Base-by-base conservation (phyloP, 257 asterid genomes). In the Petunia secreta region DNA sequence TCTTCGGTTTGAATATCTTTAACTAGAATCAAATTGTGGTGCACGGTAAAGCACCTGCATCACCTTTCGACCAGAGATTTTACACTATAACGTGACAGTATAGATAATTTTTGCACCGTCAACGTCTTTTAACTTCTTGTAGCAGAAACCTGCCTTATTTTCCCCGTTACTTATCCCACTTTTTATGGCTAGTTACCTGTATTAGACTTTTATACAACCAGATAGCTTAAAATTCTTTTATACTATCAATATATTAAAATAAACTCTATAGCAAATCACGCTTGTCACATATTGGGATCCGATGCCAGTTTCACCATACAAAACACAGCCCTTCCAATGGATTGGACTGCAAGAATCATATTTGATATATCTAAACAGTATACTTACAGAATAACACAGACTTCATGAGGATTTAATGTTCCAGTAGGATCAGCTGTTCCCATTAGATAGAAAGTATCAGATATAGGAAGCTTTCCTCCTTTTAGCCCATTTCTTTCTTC, bases 401-500 rank as follows among this genome's bases (percentile, higher is more conserved):
- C 98, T 93, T 95, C 87, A 83, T 91, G 82, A 52, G 78, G 76
- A 4, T 90, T 82, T 80, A 95, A 82, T 52, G 86, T 65, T 60
- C 91, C 92, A 2, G 97, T 91, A 9, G 98, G 98, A 84, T 95
- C 98, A 76, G 91, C 90, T 8, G 98, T 95, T 54, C 98, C 98
- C 90, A 95, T 95, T 82, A 95, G 82, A 85, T 95, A 95, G 86
- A 86, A 90, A 89, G 93, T 91, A 80, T 95, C 95, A 15, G 81
- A 80, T 76, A 95, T 84, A 48, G 98, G 94, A 76, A 95, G 85
- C 84, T 68, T 88, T 81, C 98, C 98, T 73, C 78, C 83, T 81
- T 83, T 87, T 2, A 95, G 91, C 48, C 86, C 82, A 4, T 37
- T 66, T 79, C 80, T 90, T 79, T 89, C 93, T 4, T 34, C 64